phyloP scores from a whole-genome alignment of 495 filamentous ascomycete species.

The Apiosordaria backusii region DNA sequence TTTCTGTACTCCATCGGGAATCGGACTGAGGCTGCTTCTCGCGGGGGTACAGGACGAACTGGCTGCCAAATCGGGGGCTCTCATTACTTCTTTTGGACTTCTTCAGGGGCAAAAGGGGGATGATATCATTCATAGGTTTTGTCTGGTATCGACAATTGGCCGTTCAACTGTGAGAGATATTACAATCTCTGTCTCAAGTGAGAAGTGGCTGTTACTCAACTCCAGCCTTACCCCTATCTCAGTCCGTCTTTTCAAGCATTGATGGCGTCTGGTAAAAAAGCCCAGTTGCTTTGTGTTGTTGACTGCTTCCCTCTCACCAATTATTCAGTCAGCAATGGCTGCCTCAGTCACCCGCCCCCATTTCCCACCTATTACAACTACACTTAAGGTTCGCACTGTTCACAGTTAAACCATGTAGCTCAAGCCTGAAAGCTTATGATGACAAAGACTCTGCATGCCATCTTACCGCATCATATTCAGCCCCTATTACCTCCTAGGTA shows the following conservation, averaged over 20 bases:
- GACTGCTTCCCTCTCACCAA: neutral
- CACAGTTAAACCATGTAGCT: neutral
- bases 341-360: neutral
- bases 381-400: neutral
- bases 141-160: neutral
- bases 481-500: neutral
- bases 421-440: neutral
- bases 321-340: neutral
- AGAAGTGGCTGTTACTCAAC: neutral
- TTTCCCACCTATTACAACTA: neutral
- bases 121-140: neutral
- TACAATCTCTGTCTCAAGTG: neutral
- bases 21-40: neutral
- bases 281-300: too few species aligned
- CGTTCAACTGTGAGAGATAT: neutral
- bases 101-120: neutral
- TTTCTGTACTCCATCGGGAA: neutral
- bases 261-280: neutral
- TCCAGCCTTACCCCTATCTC: neutral
- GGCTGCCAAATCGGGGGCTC: neutral
- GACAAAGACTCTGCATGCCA: neutral
- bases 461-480: neutral
- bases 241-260: neutral
- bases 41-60: neutral
- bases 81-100: neutral